phyloP scores from a whole-genome alignment of 2,329 filamentous ascomycete genomes.

The Teratosphaeria zuluensis region DNA sequence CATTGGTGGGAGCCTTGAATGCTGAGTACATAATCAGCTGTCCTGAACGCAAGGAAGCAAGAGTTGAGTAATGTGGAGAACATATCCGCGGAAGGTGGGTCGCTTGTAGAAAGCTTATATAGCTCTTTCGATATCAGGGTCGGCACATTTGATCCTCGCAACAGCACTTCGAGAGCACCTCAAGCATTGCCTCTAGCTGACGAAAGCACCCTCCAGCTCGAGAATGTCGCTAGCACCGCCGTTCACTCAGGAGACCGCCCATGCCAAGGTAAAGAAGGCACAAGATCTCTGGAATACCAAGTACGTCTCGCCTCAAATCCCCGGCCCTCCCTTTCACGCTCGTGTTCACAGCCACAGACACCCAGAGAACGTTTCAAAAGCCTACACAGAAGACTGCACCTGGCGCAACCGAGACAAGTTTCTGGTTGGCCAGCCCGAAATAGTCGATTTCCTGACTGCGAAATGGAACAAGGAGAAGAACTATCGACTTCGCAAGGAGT shows the following conservation, averaged over 20 bases:
- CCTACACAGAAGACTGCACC: constrained; percentile 65
- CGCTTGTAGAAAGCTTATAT: neutral
- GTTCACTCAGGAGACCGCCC: constrained; percentile 64
- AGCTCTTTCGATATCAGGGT: neutral
- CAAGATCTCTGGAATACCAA: constrained; percentile 75
- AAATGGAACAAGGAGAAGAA: constrained; percentile 67
- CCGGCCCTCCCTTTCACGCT: neutral
- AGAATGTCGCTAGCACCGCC: constrained; percentile 50
- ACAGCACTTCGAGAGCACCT: neutral
- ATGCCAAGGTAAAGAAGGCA: constrained; percentile 69
- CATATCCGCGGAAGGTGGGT: neutral
- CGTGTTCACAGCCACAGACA: constrained; percentile 38
- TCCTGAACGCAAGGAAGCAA: too few relatives aligned
- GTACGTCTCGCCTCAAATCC: constrained; percentile 36
- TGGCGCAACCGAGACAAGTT: constrained; percentile 73
- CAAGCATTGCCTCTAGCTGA: neutral
- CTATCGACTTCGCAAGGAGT: constrained; percentile 70
- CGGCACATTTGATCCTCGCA: neutral
- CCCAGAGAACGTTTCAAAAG: constrained; percentile 55
- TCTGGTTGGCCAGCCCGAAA: constrained; percentile 56
- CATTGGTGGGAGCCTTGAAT: neutral
- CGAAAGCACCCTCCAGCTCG: neutral
- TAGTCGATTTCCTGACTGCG: constrained; percentile 56
- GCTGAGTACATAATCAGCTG: too few relatives aligned
- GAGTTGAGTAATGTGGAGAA: neutral